phyloP scores from a whole-genome alignment of 768 basidiomycete species.

The Xerocomellus amylosporus region DNA sequence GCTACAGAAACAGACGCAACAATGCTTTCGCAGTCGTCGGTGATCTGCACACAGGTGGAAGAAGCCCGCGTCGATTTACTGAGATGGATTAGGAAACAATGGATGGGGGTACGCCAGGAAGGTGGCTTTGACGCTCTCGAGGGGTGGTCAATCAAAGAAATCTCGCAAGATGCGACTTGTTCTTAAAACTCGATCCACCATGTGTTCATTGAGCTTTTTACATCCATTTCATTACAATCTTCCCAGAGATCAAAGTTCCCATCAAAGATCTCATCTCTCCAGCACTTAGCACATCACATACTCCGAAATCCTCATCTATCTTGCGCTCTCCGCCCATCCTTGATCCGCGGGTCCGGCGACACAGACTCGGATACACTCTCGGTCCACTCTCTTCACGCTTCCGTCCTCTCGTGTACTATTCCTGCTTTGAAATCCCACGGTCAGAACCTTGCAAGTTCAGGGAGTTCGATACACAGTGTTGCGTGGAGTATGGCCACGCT shows the following conservation, averaged over 20 bases:
- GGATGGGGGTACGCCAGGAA: conserved; percentile 69
- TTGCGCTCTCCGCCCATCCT: conserved; percentile 27
- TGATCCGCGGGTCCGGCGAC: conserved; percentile 27
- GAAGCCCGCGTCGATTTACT: conserved; percentile 46
- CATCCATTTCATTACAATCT: background rate
- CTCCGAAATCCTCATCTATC: conserved; percentile 27
- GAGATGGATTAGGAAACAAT: conserved; percentile 75
- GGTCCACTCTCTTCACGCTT: conserved; percentile 48
- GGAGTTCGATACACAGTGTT: conserved; percentile 45
- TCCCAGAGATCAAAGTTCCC: conserved; percentile 73
- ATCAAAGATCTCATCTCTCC: conserved; percentile 68
- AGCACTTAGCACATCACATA: conserved; percentile 31
- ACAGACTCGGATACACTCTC: conserved; percentile 41
- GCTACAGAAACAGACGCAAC: conserved; percentile 55
- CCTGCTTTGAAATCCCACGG: conserved; percentile 23
- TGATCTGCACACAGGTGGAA: conserved; percentile 71
- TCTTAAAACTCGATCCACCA: background rate
- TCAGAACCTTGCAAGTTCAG: conserved; percentile 26
- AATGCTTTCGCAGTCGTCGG: conserved; percentile 67
- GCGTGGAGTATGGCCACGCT: conserved; percentile 40
- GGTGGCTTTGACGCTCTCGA: conserved; percentile 85
- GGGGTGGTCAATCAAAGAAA: conserved; percentile 85
- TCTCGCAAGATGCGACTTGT: conserved; percentile 38
- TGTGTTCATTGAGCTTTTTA: background rate
- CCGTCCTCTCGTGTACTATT: conserved; percentile 36